Base-by-base conservation (phyloP, 192 early-diverging fungal species). In the Backusella psychrophila region DNA sequence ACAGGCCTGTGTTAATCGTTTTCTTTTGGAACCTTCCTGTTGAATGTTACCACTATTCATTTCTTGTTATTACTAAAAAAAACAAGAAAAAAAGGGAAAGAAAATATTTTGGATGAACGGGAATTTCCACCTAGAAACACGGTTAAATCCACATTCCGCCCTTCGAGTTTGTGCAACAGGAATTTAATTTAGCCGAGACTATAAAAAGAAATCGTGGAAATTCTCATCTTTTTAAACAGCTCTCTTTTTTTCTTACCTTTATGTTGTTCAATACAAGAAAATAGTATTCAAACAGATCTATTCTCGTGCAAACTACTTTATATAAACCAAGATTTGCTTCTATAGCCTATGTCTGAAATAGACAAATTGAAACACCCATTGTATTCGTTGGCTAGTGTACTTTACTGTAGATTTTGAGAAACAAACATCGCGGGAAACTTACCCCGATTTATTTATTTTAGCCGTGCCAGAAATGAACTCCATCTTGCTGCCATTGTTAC, bases 1-100 rank as follows among this genome's bases (percentile, higher is more conserved):
- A 65, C 92, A 93, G 29, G 92, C 92, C 72, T 91, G 90, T 19
- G 89, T 91, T 39, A 90, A 75, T 19, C 92, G 75, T 77, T 92
- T 93, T 39, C 91, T 79, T 75, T 91, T 93, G 26, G 39, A 29
- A 26, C 21, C 26, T 71, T 71, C 5, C 5, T 21, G 26, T 12
- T 46, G 6, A 46, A 31, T 72, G 23, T 21, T 52, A 14, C 19
- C 46, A 29, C 29, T n/a, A 15, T 63, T 63, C 56, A 63, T 63
- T 63, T 29, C 74, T 91, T 66, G 9, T 19, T 31, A 5, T 36
- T 34, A 38, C 7, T 35, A 12, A 68, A n/a, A 68, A 17, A 36
- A n/a, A 21, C 6, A 36, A 68, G 1, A 39, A 41, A 69, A n/a
- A 68, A 68, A 36, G n/a, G 21, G 2, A 56, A 21, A 56, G 53